phyloP scores from a whole-genome alignment of 768 basidiomycete genomes.

The Lepiota venenata region DNA sequence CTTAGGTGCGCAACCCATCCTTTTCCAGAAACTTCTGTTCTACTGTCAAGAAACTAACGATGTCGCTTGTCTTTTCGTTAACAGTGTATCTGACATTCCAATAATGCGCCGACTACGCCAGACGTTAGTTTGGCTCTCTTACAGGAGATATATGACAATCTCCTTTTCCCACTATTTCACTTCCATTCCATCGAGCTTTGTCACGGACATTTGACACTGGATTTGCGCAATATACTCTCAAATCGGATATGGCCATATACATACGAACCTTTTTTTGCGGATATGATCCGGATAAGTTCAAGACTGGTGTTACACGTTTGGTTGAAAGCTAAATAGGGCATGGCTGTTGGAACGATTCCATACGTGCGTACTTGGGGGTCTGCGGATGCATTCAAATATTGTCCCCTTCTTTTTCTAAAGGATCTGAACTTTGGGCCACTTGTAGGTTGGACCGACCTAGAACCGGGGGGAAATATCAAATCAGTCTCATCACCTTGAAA shows the following conservation, averaged over 20 bases:
- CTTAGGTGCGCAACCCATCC: conserved; percentile 1
- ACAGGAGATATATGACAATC: not conserved
- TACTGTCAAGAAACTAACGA: not conserved
- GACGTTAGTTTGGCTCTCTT: not conserved
- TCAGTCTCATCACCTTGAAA: too few species aligned
- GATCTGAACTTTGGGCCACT: conserved; percentile 47
- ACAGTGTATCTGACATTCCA: not conserved
- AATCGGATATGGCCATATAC: too few species aligned
- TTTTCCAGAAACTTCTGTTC: not conserved
- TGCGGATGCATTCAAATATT: not conserved
- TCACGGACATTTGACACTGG: conserved; percentile 1
- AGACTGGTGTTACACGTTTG: too few species aligned
- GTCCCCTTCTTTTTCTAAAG: conserved; percentile 21
- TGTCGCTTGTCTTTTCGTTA: too few species aligned
- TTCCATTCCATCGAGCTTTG: not conserved
- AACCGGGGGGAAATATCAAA: not conserved
- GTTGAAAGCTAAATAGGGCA: conserved; percentile 11
- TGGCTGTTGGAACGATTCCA: conserved; percentile 10
- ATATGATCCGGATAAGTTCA: too few species aligned
- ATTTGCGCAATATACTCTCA: not conserved
- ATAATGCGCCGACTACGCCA: not conserved
- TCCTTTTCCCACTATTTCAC: not conserved
- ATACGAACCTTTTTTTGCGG: too few species aligned
- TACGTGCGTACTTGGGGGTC: conserved; percentile 1
- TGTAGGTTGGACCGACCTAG: conserved; percentile 49